phyloP scores from a whole-genome alignment of 116 monocot species.

The Zostera marina region DNA sequence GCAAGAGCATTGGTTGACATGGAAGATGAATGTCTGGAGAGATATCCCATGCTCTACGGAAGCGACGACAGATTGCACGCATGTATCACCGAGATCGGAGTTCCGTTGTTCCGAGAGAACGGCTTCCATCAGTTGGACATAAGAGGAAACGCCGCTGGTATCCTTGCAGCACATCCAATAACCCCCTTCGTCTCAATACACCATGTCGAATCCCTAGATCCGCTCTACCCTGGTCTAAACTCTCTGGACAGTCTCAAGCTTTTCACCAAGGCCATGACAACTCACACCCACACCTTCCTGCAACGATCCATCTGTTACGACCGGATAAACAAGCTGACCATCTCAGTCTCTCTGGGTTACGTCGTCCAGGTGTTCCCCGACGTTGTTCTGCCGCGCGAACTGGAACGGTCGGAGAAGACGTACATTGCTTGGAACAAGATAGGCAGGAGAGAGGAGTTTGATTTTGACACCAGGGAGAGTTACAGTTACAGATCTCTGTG shows the following conservation, averaged over 20 bases:
- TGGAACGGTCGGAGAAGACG: slow-evolving; percentile 67
- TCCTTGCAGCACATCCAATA: slow-evolving; percentile 81
- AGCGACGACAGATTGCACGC: slow-evolving; percentile 82
- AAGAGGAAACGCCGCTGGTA: slow-evolving; percentile 59
- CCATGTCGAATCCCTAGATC: slow-evolving; percentile 66
- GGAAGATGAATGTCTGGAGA: slow-evolving; percentile 63
- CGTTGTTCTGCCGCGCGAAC: slow-evolving; percentile 63
- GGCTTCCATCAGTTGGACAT: slow-evolving; percentile 97
- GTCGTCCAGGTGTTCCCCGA: slow-evolving; percentile 61
- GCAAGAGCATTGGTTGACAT: slow-evolving; percentile 38
- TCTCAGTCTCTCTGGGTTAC: slow-evolving; percentile 69
- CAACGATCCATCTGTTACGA: slow-evolving; percentile 76
- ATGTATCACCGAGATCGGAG: slow-evolving; percentile 80
- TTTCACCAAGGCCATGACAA: slow-evolving; percentile 57
- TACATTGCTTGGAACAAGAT: slow-evolving; percentile 50
- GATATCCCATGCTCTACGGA: slow-evolving; percentile 80
- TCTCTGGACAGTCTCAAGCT: slow-evolving; percentile 47
- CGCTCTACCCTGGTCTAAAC: slow-evolving; percentile 65
- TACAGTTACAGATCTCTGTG: slow-evolving; percentile 41
- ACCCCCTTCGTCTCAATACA: slow-evolving; percentile 78
- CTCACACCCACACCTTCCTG: slow-evolving; percentile 40
- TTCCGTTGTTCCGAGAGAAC: slow-evolving; percentile 49
- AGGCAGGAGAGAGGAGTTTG: slow-evolving; percentile 34
- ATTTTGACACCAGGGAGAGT: slow-evolving; percentile 70
- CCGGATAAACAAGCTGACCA: slow-evolving; percentile 24